These are phyloP conservation scores for Abrus pulchellus DNA, from an alignment of 306 rosid genomes.

Conservation along the genomic window DNA sequence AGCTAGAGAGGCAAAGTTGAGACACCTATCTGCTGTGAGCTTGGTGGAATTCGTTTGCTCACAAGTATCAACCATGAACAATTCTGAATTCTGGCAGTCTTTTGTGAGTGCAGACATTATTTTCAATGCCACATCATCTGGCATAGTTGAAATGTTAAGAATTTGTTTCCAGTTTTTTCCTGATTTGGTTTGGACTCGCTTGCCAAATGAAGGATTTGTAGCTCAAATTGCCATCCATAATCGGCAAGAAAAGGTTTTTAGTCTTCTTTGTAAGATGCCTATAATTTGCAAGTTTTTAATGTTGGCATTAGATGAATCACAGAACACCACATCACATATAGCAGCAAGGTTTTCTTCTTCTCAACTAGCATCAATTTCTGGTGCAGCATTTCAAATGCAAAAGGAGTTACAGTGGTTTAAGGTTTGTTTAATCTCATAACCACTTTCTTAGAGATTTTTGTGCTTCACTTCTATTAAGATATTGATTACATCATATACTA, in stretches of 20 bases:
- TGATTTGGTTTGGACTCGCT: constrained; percentile 55
- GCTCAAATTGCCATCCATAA: constrained; percentile 52
- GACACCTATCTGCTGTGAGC: constrained; percentile 52
- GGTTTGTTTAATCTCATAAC: constrained; percentile 47
- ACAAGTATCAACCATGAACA: constrained; percentile 33
- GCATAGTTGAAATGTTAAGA: constrained; percentile 61
- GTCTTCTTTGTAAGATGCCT: constrained; percentile 54
- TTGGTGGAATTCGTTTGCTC: constrained; percentile 52
- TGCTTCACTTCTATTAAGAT: neutral
- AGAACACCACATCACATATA: constrained; percentile 59
- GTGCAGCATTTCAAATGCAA: constrained; percentile 72
- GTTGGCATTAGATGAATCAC: constrained; percentile 42
- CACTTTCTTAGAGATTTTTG: constrained; percentile 3
- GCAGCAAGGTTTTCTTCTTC: constrained; percentile 60
- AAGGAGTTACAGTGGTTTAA: constrained; percentile 63
- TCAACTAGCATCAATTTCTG: constrained; percentile 54
- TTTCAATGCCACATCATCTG: constrained; percentile 48
- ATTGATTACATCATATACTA: constrained; percentile 14
- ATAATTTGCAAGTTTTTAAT: constrained; percentile 43
- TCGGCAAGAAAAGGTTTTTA: constrained; percentile 62
- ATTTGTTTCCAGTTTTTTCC: constrained; percentile 55
- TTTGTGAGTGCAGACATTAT: constrained; percentile 40
- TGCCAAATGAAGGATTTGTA: constrained; percentile 50
- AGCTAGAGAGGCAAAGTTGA: constrained; percentile 58
- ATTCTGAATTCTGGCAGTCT: constrained; percentile 46